Conservation (phyloP, 257 asterid genomes). For the Capsicum baccatum region DNA sequence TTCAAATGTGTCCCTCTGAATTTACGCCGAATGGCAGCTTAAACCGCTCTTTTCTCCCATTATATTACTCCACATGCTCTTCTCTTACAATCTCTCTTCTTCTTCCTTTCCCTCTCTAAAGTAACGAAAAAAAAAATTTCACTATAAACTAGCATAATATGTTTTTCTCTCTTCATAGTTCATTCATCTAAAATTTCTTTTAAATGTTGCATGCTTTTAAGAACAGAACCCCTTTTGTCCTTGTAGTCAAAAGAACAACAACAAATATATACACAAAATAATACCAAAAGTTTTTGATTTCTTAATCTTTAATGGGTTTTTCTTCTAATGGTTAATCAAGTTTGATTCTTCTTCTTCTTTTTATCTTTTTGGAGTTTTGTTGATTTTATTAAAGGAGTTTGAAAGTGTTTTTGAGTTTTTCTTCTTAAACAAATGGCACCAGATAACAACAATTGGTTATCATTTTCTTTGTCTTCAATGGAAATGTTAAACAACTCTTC, state of each 20-base stretch:
- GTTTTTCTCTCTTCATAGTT: no score
- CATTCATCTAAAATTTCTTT: not conserved
- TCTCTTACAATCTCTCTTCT: slow-evolving; percentile 25
- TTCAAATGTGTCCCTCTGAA: slow-evolving; percentile 52
- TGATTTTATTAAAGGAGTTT: not conserved
- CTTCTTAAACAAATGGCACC: slow-evolving; percentile 58
- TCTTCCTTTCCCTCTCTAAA: slow-evolving; percentile 31
- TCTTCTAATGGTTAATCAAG: not conserved
- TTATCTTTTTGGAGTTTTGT: not conserved
- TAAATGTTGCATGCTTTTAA: slow-evolving; percentile 22
- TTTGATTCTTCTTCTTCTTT: not conserved
- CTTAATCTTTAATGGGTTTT: not conserved
- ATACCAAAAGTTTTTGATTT: not conserved
- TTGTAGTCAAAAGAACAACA: slow-evolving; percentile 13
- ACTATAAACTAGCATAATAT: no score
- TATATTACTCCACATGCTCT: slow-evolving; percentile 78
- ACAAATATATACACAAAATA: not conserved
- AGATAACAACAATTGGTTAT: slow-evolving; percentile 79
- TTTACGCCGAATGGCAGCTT: slow-evolving; percentile 88
- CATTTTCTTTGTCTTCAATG: slow-evolving; percentile 80
- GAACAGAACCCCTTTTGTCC: not conserved
- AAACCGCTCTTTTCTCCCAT: slow-evolving; percentile 80
- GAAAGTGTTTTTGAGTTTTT: not conserved
- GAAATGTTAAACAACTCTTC: slow-evolving; percentile 65
- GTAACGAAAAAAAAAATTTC: not conserved